Evolutionary conservation across 257 asterid genomes (phyloP).

Genomic region (Primulina tabacum): DNA sequence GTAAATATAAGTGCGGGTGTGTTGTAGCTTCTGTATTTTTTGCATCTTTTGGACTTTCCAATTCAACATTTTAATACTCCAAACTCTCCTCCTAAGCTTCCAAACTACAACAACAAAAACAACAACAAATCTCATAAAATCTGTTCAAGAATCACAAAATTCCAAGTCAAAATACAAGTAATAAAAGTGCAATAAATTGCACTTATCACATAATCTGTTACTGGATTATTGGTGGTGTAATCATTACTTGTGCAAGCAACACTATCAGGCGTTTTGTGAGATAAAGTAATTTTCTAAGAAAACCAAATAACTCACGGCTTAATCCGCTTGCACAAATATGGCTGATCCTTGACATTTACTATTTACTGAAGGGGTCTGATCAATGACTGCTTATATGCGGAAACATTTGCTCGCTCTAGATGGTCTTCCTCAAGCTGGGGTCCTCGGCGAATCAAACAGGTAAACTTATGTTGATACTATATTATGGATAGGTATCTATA

Average conservation of each 20-base stretch:
- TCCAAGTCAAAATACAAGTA: too few relatives aligned
- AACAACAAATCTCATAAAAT: too few relatives aligned
- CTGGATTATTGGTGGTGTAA: constrained; percentile 5
- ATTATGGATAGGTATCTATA: constrained; percentile 3
- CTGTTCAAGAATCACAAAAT: too few relatives aligned
- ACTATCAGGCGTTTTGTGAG: not conserved
- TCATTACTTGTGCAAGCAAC: constrained; percentile 6
- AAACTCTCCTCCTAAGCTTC: too few relatives aligned
- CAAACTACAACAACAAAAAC: too few relatives aligned
- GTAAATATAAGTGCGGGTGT: too few relatives aligned
- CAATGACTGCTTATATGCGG: constrained; percentile 82
- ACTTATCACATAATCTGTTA: not conserved
- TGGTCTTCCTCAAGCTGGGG: constrained; percentile 98
- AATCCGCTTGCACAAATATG: constrained; percentile 6
- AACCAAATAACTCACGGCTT: constrained; percentile 7
- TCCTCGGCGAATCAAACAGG: constrained; percentile 79
- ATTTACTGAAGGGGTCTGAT: constrained; percentile 62
- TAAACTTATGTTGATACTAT: constrained; percentile 32
- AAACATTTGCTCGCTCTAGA: constrained; percentile 74
- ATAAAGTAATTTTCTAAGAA: constrained; percentile 10
- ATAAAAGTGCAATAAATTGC: too few relatives aligned
- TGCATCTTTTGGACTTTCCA: too few relatives aligned
- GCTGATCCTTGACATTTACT: constrained; percentile 21
- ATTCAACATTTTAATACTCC: too few relatives aligned
- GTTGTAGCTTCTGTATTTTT: too few relatives aligned